These are phyloP conservation scores for Neofusicoccum parvum DNA, from an alignment of 2,329 filamentous ascomycete species.

Conservation along the genomic window DNA sequence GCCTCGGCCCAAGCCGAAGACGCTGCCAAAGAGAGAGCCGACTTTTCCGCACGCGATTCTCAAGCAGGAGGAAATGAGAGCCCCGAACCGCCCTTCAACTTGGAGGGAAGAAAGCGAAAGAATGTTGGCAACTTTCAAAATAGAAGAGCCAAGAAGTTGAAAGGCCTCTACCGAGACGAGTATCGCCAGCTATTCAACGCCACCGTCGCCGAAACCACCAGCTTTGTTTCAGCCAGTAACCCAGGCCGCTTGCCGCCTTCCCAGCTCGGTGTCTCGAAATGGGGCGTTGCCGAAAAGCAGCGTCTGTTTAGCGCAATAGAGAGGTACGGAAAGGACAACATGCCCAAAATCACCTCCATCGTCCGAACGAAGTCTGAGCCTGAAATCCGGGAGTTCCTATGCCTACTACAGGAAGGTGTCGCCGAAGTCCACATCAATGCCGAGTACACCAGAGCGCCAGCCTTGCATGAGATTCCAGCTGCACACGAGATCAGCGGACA, in stretches of 20 bases:
- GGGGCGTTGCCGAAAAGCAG: constrained; percentile 72
- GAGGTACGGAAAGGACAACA: constrained; percentile 64
- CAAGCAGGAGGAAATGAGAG: background rate
- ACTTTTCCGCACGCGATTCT: background rate
- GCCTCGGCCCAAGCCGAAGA: background rate
- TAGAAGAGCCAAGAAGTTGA: constrained; percentile 33
- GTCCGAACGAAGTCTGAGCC: constrained; percentile 72
- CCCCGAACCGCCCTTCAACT: background rate
- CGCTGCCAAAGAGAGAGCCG: too few species aligned
- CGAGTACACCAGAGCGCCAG: constrained; percentile 43
- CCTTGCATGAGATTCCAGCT: constrained; percentile 62
- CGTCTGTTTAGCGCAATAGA: constrained; percentile 67
- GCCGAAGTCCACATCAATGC: constrained; percentile 41
- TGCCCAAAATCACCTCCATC: constrained; percentile 62
- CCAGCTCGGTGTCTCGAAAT: constrained; percentile 65
- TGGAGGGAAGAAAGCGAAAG: background rate
- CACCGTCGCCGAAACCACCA: constrained; percentile 27
- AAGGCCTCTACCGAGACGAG: constrained; percentile 50
- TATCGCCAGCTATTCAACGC: constrained; percentile 41
- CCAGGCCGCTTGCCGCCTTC: background rate
- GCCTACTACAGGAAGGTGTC: constrained; percentile 58
- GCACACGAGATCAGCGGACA: constrained; percentile 71
- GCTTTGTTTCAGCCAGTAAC: background rate
- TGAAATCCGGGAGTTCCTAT: constrained; percentile 73
- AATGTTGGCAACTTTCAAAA: background rate